phyloP scores from a whole-genome alignment of 331 rosid species.

The Rhamnella rubrinervis region DNA sequence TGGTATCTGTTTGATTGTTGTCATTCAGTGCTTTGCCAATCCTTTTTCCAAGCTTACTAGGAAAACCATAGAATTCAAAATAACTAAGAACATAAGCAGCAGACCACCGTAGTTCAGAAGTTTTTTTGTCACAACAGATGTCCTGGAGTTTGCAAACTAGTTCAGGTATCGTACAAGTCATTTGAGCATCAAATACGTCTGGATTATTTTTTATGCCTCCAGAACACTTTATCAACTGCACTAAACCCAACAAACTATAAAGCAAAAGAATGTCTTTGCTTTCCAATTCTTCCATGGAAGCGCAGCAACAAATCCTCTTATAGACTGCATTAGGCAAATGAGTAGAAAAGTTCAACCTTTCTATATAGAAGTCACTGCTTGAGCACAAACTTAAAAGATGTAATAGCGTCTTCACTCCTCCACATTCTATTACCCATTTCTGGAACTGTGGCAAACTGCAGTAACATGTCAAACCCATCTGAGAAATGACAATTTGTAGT shows the following conservation, averaged over 20 bases:
- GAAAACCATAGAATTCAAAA: conserved; percentile 79
- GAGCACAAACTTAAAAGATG: conserved; percentile 57
- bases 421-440: conserved; percentile 37
- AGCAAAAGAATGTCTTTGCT: conserved; percentile 60
- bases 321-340: conserved; percentile 46
- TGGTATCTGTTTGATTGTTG: conserved; percentile 55
- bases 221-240: conserved; percentile 57
- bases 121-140: conserved; percentile 39
- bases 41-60: conserved; percentile 59
- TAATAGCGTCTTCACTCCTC: conserved; percentile 39
- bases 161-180: conserved; percentile 38
- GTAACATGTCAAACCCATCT: conserved; percentile 57
- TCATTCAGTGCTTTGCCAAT: conserved; percentile 57
- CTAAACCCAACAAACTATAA: conserved; percentile 67
- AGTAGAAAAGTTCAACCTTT: conserved; percentile 46
- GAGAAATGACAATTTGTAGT: conserved; percentile 50
- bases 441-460: conserved; percentile 50
- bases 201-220: conserved; percentile 29
- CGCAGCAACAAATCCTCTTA: conserved; percentile 63
- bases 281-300: conserved; percentile 68
- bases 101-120: conserved; percentile 74
- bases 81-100: conserved; percentile 61
- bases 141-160: conserved; percentile 52
- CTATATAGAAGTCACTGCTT: conserved; percentile 36
- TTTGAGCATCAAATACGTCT: conserved; percentile 24